phyloP scores from a whole-genome alignment of 2,329 filamentous ascomycete genomes.

The Cercospora sp. region DNA sequence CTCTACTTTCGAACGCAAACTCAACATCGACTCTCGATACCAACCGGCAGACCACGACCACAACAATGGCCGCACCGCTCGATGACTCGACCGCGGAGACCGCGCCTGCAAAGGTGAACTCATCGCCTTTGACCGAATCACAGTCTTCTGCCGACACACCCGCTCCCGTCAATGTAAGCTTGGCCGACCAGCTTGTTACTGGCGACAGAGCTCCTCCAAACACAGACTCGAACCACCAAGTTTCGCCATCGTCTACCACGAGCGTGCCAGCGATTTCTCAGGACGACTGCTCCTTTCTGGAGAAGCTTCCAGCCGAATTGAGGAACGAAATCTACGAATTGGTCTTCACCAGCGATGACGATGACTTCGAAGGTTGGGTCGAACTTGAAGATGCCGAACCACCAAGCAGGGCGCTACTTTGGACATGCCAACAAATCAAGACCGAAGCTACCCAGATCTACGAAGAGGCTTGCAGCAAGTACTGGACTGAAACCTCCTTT shows the following conservation, averaged over 20 bases:
- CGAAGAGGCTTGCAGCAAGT: not conserved
- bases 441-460: not conserved
- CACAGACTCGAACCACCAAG: not conserved
- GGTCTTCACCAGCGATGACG: not conserved
- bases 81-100: not conserved
- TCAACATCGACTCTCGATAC: not conserved
- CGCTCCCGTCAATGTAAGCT: not conserved
- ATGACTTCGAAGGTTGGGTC: not conserved
- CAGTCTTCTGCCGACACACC: not conserved
- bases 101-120: not conserved
- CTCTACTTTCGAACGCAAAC: not conserved
- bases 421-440: not conserved
- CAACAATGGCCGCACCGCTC: not conserved
- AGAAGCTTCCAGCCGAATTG: not conserved
- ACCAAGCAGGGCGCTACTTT: not conserved
- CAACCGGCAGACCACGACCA: not conserved
- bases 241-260: not conserved
- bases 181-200: not conserved
- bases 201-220: not conserved
- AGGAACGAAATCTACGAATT: not conserved
- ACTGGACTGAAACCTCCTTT: not conserved
- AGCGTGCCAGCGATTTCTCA: not conserved
- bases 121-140: not conserved
- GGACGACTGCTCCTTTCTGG: not conserved
- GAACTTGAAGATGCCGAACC: not conserved